Evolutionary conservation across 1,284 basidiomycete species (phyloP).

Genomic region (Puccinia coronata): DNA sequence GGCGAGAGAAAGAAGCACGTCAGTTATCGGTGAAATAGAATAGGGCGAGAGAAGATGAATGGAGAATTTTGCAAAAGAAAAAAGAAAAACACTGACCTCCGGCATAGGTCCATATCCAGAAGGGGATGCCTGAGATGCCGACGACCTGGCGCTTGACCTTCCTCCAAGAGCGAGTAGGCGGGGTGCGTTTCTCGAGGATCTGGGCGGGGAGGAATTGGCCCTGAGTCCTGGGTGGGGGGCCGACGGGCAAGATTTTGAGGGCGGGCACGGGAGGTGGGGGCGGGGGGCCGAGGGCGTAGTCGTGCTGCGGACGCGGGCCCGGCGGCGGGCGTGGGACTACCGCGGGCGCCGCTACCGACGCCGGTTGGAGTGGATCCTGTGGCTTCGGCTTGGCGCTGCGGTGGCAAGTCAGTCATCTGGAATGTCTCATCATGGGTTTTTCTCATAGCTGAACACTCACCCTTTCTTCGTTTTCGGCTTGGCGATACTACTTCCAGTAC

Average conservation of each 20-base stretch:
- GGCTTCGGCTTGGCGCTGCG: conserved; percentile 36
- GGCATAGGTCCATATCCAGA: conserved; percentile 46
- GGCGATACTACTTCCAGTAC: not conserved
- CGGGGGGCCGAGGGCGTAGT: conserved; percentile 36
- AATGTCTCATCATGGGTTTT: not conserved
- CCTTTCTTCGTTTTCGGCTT: conserved; percentile 17
- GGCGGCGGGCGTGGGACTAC: conserved; percentile 15
- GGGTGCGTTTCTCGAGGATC: conserved; percentile 42
- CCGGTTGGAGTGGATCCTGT: conserved; percentile 16
- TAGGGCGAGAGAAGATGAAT: not conserved
- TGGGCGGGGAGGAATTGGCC: conserved; percentile 44
- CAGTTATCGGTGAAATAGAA: not conserved
- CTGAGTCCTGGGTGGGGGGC: conserved; percentile 15
- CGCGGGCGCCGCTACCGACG: not conserved
- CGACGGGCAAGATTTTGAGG: conserved; percentile 31
- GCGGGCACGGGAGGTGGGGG: conserved; percentile 49
- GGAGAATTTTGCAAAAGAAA: not conserved
- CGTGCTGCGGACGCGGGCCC: conserved; percentile 28
- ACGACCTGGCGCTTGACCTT: conserved; percentile 27
- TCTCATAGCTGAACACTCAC: too few species aligned
- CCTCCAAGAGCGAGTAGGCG: conserved; percentile 36
- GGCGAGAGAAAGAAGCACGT: not conserved
- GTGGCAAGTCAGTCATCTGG: too few species aligned
- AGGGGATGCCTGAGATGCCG: conserved; percentile 42
- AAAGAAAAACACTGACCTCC: conserved; percentile 27